phyloP scores from a whole-genome alignment of 495 filamentous ascomycete species.

The Neurospora sp. region DNA sequence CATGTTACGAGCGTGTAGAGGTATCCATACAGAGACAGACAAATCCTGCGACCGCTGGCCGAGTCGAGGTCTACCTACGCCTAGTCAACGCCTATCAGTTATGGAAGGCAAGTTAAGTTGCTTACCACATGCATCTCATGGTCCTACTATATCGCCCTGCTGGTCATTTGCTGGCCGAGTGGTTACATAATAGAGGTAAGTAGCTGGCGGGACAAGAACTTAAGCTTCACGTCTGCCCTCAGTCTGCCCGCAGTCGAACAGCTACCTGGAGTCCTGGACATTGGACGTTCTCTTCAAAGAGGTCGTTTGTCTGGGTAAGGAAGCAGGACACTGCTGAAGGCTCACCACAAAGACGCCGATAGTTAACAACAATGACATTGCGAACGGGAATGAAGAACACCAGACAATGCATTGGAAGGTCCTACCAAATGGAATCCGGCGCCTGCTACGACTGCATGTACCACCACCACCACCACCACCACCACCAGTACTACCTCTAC shows the following conservation, averaged over 20 bases:
- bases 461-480: too few relatives aligned
- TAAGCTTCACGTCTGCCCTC: background rate
- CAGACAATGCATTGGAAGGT: too few relatives aligned
- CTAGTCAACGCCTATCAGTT: too few relatives aligned
- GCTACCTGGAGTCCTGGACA: background rate
- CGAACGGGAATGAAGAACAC: too few relatives aligned
- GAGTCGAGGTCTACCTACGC: too few relatives aligned
- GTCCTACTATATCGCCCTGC: background rate
- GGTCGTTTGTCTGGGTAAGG: background rate
- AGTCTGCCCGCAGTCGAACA: background rate
- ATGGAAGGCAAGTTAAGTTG: too few relatives aligned
- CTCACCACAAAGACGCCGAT: background rate
- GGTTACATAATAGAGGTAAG: background rate
- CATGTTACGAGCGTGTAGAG: background rate
- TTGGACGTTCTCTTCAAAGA: background rate
- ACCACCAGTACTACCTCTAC: too few relatives aligned
- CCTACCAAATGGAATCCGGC: too few relatives aligned
- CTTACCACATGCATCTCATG: too few relatives aligned
- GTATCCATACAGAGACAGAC: too few relatives aligned
- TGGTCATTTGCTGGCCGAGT: background rate
- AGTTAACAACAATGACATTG: background rate
- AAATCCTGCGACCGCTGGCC: too few relatives aligned
- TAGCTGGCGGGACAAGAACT: background rate
- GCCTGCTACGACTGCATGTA: too few relatives aligned
- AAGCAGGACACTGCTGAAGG: rapidly evolving